These are phyloP conservation scores for Zasmidium angulare DNA, from an alignment of 2,329 filamentous ascomycete species.

Conservation along the genomic window DNA sequence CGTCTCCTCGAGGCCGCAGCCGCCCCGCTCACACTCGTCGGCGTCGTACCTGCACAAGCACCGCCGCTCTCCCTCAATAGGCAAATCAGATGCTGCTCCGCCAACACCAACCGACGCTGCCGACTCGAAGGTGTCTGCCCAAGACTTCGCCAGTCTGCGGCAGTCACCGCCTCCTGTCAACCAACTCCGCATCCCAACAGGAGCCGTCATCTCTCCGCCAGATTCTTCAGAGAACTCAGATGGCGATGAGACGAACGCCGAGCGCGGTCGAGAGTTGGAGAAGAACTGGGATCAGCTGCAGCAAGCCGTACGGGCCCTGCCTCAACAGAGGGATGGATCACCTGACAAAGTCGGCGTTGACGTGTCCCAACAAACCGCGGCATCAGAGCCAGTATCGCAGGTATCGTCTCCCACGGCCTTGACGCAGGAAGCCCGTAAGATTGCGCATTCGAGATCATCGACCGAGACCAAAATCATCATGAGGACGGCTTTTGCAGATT, in stretches of 20 bases:
- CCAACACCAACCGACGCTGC: constrained; percentile 32
- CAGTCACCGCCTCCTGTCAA: constrained; percentile 82
- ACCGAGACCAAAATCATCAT: constrained; percentile 56
- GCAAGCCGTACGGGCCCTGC: constrained; percentile 78
- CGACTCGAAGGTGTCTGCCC: constrained; percentile 16
- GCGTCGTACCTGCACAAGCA: constrained; percentile 63
- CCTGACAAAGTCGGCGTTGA: constrained; percentile 42
- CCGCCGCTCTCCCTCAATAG: constrained; percentile 56
- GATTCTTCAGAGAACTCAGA: constrained; percentile 80
- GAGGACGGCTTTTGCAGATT: constrained; percentile 44
- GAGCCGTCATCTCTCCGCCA: constrained; percentile 86
- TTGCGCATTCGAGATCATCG: constrained; percentile 60
- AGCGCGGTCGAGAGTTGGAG: constrained; percentile 41
- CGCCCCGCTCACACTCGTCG: constrained; percentile 59
- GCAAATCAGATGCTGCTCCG: constrained; percentile 22
- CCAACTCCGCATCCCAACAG: constrained; percentile 73
- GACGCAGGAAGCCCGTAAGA: constrained; percentile 58
- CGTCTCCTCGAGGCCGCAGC: constrained; percentile 44
- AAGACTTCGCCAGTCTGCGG: constrained; percentile 59
- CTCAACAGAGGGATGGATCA: constrained; percentile 62
- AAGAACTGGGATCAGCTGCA: constrained; percentile 66
- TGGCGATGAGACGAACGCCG: constrained; percentile 60
- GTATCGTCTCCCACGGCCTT: constrained; percentile 43
- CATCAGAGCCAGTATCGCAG: constrained; percentile 37
- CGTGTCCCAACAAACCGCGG: constrained; percentile 16